Conservation (phyloP, 306 rosid species). For the Boehmeria nivea region DNA sequence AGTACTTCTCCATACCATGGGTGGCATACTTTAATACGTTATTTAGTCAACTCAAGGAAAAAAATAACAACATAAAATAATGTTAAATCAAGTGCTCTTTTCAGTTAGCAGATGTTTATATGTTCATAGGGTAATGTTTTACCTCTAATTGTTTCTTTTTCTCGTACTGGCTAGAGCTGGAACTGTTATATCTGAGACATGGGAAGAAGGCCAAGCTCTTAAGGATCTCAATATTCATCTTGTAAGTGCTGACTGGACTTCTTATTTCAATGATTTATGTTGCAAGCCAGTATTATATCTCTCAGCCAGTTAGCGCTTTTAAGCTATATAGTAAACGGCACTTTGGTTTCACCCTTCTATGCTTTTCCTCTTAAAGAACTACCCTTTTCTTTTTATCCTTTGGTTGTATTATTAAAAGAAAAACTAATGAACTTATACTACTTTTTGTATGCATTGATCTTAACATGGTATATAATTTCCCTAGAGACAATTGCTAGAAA, state of each 20-base stretch:
- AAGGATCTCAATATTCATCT: constrained; percentile 90
- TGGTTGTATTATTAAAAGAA: background rate
- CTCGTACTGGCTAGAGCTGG: constrained; percentile 65
- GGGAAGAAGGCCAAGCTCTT: constrained; percentile 99
- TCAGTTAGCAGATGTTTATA: too few species aligned
- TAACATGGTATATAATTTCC: background rate
- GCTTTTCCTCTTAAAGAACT: background rate
- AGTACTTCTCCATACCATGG: background rate
- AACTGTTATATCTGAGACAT: constrained; percentile 91
- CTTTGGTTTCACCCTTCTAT: background rate
- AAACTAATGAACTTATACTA: background rate
- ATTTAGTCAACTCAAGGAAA: too few species aligned
- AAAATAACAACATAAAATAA: too few species aligned
- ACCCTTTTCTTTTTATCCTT: background rate
- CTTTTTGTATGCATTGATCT: background rate
- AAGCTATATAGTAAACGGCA: background rate
- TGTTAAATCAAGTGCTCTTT: too few species aligned
- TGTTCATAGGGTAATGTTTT: too few species aligned
- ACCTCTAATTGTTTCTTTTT: background rate
- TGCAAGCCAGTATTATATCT: background rate
- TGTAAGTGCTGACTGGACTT: constrained; percentile 54
- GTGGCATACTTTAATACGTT: background rate
- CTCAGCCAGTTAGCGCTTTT: background rate
- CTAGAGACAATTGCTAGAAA: constrained; percentile 80
- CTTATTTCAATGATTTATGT: constrained; percentile 1